These are phyloP conservation scores for Coniochaeta ligniaria DNA, from an alignment of 2,329 filamentous ascomycete genomes.

Conservation along the genomic window DNA sequence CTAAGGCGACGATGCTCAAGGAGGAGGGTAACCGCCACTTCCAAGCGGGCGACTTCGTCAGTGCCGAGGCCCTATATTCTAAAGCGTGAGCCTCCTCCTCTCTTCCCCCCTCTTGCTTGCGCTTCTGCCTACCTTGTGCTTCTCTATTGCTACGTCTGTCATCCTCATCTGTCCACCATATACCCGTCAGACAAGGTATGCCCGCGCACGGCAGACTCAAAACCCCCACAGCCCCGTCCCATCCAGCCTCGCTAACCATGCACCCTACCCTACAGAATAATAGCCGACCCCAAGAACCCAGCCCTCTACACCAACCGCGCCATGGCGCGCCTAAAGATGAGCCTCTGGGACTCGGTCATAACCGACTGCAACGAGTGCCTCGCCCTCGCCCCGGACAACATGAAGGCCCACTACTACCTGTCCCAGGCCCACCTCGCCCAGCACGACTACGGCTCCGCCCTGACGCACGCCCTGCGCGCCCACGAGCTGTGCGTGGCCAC, in stretches of 20 bases:
- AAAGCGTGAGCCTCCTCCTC: slow-evolving; percentile 49
- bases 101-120: neutral
- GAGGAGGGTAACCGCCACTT: slow-evolving; percentile 60
- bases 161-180: neutral
- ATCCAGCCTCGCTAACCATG: slow-evolving; percentile 1
- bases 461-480: slow-evolving; percentile 62
- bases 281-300: slow-evolving; percentile 69
- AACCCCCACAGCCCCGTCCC: neutral
- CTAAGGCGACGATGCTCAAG: slow-evolving; percentile 37
- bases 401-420: slow-evolving; percentile 81
- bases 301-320: slow-evolving; percentile 85
- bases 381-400: slow-evolving; percentile 53
- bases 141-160: neutral
- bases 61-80: slow-evolving; percentile 64
- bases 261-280: slow-evolving; percentile 46
- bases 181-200: neutral
- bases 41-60: slow-evolving; percentile 54
- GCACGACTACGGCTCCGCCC: slow-evolving; percentile 63
- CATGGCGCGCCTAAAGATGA: slow-evolving; percentile 70
- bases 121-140: neutral
- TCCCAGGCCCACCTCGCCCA: slow-evolving; percentile 77
- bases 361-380: slow-evolving; percentile 73
- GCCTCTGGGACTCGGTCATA: slow-evolving; percentile 66
- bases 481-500: slow-evolving; percentile 61
- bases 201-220: neutral